phyloP scores from a whole-genome alignment of 2,329 filamentous ascomycete species.

The Chrysoporthe deuterocubensis region DNA sequence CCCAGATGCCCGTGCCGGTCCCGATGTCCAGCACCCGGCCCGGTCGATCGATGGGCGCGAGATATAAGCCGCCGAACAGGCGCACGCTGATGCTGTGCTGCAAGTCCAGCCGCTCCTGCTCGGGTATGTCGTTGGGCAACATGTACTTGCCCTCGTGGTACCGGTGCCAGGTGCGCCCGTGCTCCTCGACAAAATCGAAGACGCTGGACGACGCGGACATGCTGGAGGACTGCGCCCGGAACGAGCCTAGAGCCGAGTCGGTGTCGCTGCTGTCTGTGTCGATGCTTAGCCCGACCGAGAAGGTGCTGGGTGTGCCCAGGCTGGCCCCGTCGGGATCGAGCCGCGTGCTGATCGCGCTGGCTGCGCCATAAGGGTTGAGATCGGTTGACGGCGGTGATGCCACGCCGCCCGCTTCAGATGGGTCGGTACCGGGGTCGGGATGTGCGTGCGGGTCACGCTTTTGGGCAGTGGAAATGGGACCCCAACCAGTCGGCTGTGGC shows the following conservation, averaged over 20 bases:
- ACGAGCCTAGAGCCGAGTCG: constrained; percentile 26
- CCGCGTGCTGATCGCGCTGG: constrained; percentile 13
- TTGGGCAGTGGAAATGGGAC: neutral
- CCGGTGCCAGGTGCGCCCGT: constrained; percentile 28
- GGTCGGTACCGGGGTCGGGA: neutral
- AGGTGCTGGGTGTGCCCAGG: constrained; percentile 19
- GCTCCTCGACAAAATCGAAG: constrained; percentile 28
- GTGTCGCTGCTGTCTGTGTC: constrained; percentile 24
- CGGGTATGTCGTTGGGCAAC: constrained; percentile 28
- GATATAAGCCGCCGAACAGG: constrained; percentile 28
- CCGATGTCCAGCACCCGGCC: constrained; percentile 35
- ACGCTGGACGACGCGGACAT: constrained; percentile 26
- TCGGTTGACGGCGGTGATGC: neutral
- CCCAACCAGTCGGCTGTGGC: neutral
- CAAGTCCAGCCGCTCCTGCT: constrained; percentile 30
- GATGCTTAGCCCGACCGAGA: constrained; percentile 24
- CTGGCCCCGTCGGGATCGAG: constrained; percentile 19
- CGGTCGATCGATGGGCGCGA: constrained; percentile 30
- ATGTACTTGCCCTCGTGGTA: constrained; percentile 30
- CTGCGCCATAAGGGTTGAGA: neutral
- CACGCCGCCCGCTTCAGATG: neutral
- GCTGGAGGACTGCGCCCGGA: constrained; percentile 23
- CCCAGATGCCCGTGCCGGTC: constrained; percentile 37
- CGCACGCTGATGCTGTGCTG: constrained; percentile 30
- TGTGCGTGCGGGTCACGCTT: neutral